phyloP scores from a whole-genome alignment of 106 monocot species.

The Acorus calamus region DNA sequence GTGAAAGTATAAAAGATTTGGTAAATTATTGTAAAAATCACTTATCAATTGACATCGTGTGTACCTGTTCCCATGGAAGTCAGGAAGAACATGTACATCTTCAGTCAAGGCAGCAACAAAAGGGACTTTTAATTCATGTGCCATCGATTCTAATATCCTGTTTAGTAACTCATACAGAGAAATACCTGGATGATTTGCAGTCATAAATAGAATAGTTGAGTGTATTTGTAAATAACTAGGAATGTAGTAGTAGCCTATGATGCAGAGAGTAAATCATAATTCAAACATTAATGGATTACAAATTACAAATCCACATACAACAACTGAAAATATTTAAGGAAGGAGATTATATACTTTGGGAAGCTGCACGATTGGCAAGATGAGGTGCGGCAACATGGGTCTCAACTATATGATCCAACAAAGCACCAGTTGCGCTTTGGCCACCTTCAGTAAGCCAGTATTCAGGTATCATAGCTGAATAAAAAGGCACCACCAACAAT shows the following conservation, averaged over 20 bases:
- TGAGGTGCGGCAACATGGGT: constrained; percentile 69
- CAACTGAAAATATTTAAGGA: too few relatives aligned
- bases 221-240: not conserved
- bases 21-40: not conserved
- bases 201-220: constrained; percentile 1
- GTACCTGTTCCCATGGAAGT: constrained; percentile 98
- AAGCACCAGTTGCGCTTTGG: constrained; percentile 93
- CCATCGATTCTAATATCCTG: constrained; percentile 55
- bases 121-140: constrained; percentile 41
- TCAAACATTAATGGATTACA: too few relatives aligned
- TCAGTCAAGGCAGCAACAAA: constrained; percentile 73
- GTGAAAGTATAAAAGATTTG: too few relatives aligned
- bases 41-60: not conserved
- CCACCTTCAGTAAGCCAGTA: constrained; percentile 99
- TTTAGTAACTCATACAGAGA: constrained; percentile 80
- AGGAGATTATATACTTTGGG: constrained; percentile 33
- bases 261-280: constrained; percentile 2
- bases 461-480: constrained; percentile 85
- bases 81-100: constrained; percentile 87
- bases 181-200: constrained; percentile 29
- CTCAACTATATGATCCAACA: constrained; percentile 76
- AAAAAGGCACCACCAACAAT: constrained; percentile 1
- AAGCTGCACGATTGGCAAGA: constrained; percentile 85
- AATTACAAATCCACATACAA: too few relatives aligned
- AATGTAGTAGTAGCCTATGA: not conserved